phyloP scores from a whole-genome alignment of 768 basidiomycete genomes.

The Mycena rebaudengoi region DNA sequence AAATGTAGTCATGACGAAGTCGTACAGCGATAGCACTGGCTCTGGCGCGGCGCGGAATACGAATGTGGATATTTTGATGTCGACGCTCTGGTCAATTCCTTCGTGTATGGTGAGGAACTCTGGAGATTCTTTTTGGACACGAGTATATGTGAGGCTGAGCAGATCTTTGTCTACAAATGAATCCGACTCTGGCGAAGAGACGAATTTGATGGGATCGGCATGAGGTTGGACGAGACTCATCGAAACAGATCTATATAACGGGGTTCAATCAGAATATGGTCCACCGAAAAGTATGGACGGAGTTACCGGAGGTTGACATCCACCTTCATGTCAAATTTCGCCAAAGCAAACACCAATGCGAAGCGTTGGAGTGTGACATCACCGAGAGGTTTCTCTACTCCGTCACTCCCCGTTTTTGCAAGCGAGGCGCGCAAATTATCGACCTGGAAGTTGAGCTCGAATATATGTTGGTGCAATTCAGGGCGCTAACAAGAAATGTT shows the following conservation, averaged over 20 bases:
- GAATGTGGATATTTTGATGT: constrained; percentile 89
- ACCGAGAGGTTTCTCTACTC: constrained; percentile 77
- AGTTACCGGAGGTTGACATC: constrained; percentile 82
- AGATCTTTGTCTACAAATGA: constrained; percentile 65
- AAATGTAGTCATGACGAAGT: constrained; percentile 98
- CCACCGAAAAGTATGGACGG: too few relatives aligned
- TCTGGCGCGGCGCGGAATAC: constrained; percentile 89
- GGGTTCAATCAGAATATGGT: too few relatives aligned
- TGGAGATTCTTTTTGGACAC: constrained; percentile 86
- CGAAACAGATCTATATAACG: constrained; percentile 66
- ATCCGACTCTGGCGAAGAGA: constrained; percentile 64
- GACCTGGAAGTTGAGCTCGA: constrained; percentile 90
- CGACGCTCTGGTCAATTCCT: constrained; percentile 87
- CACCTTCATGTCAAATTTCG: constrained; percentile 89
- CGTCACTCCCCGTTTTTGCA: constrained; percentile 70
- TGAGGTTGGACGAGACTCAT: constrained; percentile 75
- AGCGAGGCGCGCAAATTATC: constrained; percentile 82
- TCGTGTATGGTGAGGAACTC: constrained; percentile 84
- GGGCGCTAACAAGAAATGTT: constrained; percentile 41
- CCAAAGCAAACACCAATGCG: constrained; percentile 73
- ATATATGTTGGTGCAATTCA: constrained; percentile 63
- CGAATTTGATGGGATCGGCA: constrained; percentile 63
- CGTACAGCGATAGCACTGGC: constrained; percentile 90
- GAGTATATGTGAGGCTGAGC: constrained; percentile 78
- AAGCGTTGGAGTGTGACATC: constrained; percentile 84